A percentile compares a stretch with the other conserved stretches of the same genome.
Evolutionary conservation across 2,329 filamentous ascomycete species (phyloP).

Genomic region (Elsinoe arachidis): DNA sequence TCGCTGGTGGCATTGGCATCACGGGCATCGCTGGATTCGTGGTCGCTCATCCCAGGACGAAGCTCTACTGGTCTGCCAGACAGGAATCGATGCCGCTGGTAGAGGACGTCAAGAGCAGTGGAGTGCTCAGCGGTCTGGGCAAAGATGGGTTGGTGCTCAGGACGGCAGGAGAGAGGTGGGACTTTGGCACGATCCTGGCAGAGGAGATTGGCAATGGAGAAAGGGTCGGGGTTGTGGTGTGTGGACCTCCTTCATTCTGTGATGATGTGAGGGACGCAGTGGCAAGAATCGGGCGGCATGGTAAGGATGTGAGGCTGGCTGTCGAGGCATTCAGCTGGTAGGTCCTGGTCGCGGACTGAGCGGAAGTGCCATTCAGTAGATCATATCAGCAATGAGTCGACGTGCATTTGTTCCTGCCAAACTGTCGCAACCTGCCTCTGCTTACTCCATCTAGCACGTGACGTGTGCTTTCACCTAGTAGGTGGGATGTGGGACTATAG

Average conservation of each 20-base stretch:
- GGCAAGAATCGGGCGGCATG: neutral
- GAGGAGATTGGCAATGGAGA: neutral
- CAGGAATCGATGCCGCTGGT: neutral
- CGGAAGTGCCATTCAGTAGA: neutral
- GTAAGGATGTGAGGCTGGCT: neutral
- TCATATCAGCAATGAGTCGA: neutral
- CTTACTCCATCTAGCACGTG: too few relatives aligned
- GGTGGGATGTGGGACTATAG: neutral
- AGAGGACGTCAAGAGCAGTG: conserved; percentile 1
- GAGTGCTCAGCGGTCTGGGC: neutral
- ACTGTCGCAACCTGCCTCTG: too few relatives aligned
- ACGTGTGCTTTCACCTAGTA: too few relatives aligned
- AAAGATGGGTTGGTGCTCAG: neutral
- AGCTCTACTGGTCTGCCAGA: conserved; percentile 8
- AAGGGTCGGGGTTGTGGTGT: neutral
- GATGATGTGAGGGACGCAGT: conserved; percentile 2
- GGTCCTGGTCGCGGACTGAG: neutral
- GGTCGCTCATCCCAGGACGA: conserved; percentile 3
- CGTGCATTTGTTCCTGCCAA: neutral
- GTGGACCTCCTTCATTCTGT: conserved; percentile 3
- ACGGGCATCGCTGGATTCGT: neutral
- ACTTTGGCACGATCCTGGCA: neutral
- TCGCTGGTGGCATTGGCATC: conserved; percentile 2
- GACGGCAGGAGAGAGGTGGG: neutral
- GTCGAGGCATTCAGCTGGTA: conserved; percentile 10